Base-by-base conservation (phyloP, 108 stramenopile species). In the Epithemia pelagica region DNA sequence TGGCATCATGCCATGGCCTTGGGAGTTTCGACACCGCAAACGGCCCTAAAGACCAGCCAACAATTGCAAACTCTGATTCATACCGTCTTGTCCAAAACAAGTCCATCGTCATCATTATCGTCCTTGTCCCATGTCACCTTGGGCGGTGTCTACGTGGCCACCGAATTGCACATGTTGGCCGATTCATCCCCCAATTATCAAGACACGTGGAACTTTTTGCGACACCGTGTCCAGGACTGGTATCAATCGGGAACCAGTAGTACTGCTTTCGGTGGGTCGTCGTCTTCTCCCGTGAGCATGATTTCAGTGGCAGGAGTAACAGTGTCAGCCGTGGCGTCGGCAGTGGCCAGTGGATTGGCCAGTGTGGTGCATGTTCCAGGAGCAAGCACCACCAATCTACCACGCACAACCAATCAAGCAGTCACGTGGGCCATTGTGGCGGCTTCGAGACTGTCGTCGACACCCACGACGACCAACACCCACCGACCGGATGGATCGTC, bases 1-100 rank as follows among this genome's bases (percentile, higher is more conserved):
- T 94, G 93, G 93, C 90, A 91, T 58, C 76, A 88, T 54, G 90
- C 78, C 21, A 90, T 94, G 88, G 93, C 93, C 0, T 59, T 94
- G 67, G 90, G 93, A 20, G 5, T 46, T 5, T 75, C 89, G 28
- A 75, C 66, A 74, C 86, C 72, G 22, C 28, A 58, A 18, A 5
- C 59, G 32, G 67, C 63, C 54, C 51, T 64, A 25, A 84, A 86
- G 0, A 78, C 88, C 5, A 66, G 62, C 33, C 81, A 76, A 27
- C 75, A 77, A 56, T 62, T 94, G 26, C 76, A 91, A 51, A 68
- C 79, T 24, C 80, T 94, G 72, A 67, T 89, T 19, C 73, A 77
- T 29, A 69, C 84, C 7, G 73, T 88, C 25, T 69, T 77, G 30
- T 46, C 37, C 37, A 46, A 73, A 74, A 20, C 66, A 78, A 5